Evolutionary conservation across 495 filamentous ascomycete genomes (phyloP), one percentile per base, ranked within the genome.

Genomic region (Penicillium taxi): DNA sequence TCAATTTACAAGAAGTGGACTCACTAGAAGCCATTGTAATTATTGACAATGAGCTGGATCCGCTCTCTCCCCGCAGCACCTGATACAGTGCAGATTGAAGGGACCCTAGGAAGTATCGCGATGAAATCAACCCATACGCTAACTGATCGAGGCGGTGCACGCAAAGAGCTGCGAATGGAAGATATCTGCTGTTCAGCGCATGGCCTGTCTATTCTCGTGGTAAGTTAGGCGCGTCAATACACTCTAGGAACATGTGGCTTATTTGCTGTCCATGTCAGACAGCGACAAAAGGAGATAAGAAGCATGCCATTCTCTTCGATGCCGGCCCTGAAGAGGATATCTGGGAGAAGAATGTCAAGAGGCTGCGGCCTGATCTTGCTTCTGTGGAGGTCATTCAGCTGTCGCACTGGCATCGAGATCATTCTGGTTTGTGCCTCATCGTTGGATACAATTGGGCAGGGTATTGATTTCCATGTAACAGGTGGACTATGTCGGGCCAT

Each of bases 351-450:
- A 80, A 80, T 45, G 69, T 63, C 5, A 65, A 56, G 5, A 56
- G 75, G 1, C 50, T 80, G 8, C 54, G 61, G 17, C 52, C 69
- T 2, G 60, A 74, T 53, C 50, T 75, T 2, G 55, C 88, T 31
- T 76, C 81, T 46, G 73, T 94, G 26, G 81, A 84, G 42, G 68
- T 76, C 23, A 62, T 94, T 7, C 84, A 90, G 48, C 75, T 94
- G 1, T 93, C 69, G 5, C 77, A 80, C 42, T 80, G 75, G 75
- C 77, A 80, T 59, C 70, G 75, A 17, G 77, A 80, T 41, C 77
- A 80, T 49, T 73, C 67, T 26, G 69, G 64, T 64, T 20, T 14
- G 50, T 18, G 1, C 11, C 17, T 20, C 16, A 8, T 6, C 4
- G 13, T 19, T 37, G 6, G 7, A n/a, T 20, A 8, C 14, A 9